Evolutionary conservation across 805 yeast genomes (phyloP).

Genomic region (Wickerhamiella dianesei): DNA sequence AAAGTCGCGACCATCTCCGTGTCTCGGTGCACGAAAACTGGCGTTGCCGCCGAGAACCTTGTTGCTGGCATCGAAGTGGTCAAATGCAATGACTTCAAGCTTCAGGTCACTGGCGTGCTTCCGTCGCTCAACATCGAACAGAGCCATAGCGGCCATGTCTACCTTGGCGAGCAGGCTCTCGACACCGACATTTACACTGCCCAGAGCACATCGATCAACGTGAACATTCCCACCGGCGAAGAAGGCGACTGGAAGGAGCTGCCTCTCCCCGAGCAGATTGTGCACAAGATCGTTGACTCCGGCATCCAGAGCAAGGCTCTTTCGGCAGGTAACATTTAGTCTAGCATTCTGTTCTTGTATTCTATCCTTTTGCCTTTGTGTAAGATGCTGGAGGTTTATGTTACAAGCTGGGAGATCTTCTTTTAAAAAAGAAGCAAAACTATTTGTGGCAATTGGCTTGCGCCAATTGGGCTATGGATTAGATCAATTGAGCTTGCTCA

Average conservation of each 20-base stretch:
- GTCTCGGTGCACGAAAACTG: conserved; percentile 56
- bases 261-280: conserved; percentile 85
- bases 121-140: conserved; percentile 84
- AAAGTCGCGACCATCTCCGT: conserved; percentile 81
- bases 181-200: conserved; percentile 71
- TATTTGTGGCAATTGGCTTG: too few species aligned
- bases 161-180: conserved; percentile 58
- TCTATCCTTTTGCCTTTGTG: too few species aligned
- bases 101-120: conserved; percentile 70
- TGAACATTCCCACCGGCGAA: conserved; percentile 61
- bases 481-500: too few species aligned
- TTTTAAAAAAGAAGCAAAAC: too few species aligned
- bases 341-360: too few species aligned
- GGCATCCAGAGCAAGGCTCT: conserved; percentile 39
- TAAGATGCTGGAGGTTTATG: too few species aligned
- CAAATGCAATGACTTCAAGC: conserved; percentile 64
- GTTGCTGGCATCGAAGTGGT: conserved; percentile 82
- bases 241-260: conserved; percentile 63
- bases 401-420: too few species aligned
- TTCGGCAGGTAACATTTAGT: neutral
- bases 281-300: conserved; percentile 51
- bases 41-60: conserved; percentile 68
- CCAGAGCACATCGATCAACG: conserved; percentile 70
- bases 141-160: conserved; percentile 72
- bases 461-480: too few species aligned